A percentile compares a stretch with the other conserved stretches of the same genome.
Conservation (phyloP, 73 alveolate genomes). For the Blepharisma japonicum region DNA sequence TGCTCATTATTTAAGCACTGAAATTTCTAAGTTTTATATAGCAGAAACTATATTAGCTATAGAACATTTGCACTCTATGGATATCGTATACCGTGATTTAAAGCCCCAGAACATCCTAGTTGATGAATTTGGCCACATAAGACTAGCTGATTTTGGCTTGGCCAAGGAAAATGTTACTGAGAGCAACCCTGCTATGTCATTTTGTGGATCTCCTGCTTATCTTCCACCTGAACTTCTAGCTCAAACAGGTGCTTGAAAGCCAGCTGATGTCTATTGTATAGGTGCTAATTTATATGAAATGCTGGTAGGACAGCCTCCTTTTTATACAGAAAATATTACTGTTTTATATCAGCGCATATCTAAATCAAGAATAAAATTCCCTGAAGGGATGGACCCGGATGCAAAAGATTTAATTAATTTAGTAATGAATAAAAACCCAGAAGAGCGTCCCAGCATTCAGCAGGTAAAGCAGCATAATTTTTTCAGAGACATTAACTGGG, state of each 20-base stretch:
- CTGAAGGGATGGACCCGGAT: neutral
- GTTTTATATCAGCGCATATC: neutral
- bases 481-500: neutral
- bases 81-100: slow-evolving; percentile 62
- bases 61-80: slow-evolving; percentile 52
- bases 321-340: slow-evolving; percentile 34
- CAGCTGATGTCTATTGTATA: slow-evolving; percentile 68
- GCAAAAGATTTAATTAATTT: slow-evolving; percentile 1
- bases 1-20: slow-evolving; percentile 41
- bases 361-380: neutral
- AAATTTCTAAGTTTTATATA: slow-evolving; percentile 51
- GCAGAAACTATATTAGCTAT: slow-evolving; percentile 63
- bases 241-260: slow-evolving; percentile 57
- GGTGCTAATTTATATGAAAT: slow-evolving; percentile 74
- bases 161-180: slow-evolving; percentile 66
- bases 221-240: slow-evolving; percentile 62
- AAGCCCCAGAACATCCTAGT: slow-evolving; percentile 69
- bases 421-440: slow-evolving; percentile 7
- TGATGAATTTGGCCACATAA: slow-evolving; percentile 56
- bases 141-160: slow-evolving; percentile 64
- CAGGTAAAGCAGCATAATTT: neutral
- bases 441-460: neutral
- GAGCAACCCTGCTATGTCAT: slow-evolving; percentile 47
- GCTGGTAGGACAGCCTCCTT: slow-evolving; percentile 65
- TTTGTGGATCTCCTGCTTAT: slow-evolving; percentile 75